Percentiles rank a stretch among this genome's conserved stretches.
These are phyloP conservation scores for Geotrichum australiense DNA, from an alignment of 1,139 yeast genomes.

Conservation along the genomic window DNA sequence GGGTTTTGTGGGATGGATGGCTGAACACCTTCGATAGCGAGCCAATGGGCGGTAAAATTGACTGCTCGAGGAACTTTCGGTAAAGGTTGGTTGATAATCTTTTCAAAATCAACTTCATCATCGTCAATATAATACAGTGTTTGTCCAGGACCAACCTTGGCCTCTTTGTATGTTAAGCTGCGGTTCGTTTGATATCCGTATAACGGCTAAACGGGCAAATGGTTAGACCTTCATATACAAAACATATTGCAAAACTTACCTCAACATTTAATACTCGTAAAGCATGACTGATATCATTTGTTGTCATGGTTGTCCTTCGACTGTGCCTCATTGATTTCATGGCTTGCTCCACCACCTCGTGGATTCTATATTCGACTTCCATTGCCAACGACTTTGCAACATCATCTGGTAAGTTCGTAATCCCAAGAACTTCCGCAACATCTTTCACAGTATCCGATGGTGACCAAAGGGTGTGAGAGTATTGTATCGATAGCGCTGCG, in stretches of 20 bases:
- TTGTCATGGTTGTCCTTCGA: conserved; percentile 72
- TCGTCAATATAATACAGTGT: conserved; percentile 86
- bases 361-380: conserved; percentile 97
- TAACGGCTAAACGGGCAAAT: conserved; percentile 32
- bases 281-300: conserved; percentile 77
- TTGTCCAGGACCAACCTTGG: conserved; percentile 88
- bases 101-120: conserved; percentile 91
- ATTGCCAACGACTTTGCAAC: conserved; percentile 92
- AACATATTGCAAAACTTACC: conserved; percentile 30
- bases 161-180: conserved; percentile 69
- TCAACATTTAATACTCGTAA: conserved; percentile 82
- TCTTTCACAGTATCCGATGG: conserved; percentile 96
- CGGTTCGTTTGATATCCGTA: conserved; percentile 42
- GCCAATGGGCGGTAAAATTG: conserved; percentile 95
- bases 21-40: conserved; percentile 97
- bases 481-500: conserved; percentile 36
- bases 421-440: conserved; percentile 88
- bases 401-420: conserved; percentile 74
- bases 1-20: conserved; percentile 98
- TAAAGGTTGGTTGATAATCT: conserved; percentile 83
- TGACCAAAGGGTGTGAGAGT: conserved; percentile 93
- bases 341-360: conserved; percentile 92
- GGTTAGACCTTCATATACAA: conserved; percentile 15
- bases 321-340: conserved; percentile 94
- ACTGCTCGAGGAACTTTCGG: conserved; percentile 94